phyloP scores from a whole-genome alignment of 176 grass and related monocot genomes.

The Poa pratensis region DNA sequence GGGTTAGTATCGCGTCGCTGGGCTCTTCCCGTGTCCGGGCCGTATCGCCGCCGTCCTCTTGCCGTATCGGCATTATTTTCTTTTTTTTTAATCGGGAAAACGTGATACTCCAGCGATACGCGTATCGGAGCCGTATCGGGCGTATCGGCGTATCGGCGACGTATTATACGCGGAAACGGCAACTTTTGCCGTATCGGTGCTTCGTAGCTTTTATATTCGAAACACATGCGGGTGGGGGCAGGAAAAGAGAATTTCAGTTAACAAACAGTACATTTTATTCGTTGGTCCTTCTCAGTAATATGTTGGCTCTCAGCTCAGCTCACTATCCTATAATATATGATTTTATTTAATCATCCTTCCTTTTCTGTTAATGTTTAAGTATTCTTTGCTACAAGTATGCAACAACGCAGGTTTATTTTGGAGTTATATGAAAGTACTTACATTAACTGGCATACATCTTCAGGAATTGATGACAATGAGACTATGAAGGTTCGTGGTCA shows the following conservation, averaged over 20 bases:
- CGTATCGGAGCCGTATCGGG: no score
- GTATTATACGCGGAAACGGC: no score
- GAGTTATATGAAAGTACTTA: constrained; percentile 21
- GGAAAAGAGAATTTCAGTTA: not conserved
- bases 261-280: not conserved
- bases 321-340: not conserved
- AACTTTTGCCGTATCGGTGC: no score
- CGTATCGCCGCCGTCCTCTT: no score
- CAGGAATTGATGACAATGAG: constrained; percentile 73
- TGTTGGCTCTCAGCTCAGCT: not conserved
- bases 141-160: no score
- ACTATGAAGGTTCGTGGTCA: constrained; percentile 77
- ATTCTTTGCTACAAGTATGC: constrained; percentile 14
- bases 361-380: constrained; percentile 34
- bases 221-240: not conserved
- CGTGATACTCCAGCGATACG: no score
- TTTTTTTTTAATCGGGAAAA: no score
- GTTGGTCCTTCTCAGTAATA: not conserved
- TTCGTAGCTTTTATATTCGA: not conserved
- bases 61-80: no score
- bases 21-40: no score
- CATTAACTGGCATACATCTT: constrained; percentile 14
- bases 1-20: no score
- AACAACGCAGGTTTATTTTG: constrained; percentile 29
- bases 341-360: constrained; percentile 14